Base-by-base conservation (phyloP, 2,329 filamentous ascomycete genomes). In the Cercospora sp. region DNA sequence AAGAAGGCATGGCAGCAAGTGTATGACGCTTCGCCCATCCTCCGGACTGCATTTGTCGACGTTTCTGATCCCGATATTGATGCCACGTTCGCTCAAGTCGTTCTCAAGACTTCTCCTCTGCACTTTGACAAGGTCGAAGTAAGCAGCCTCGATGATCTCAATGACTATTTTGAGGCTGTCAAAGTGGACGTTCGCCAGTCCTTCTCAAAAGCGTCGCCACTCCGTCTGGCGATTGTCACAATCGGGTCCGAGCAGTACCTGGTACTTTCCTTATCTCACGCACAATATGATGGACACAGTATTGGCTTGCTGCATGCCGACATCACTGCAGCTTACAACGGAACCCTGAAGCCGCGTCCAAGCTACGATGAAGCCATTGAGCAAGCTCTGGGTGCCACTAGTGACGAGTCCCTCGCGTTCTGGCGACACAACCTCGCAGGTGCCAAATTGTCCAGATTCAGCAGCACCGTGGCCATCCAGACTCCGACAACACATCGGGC, bases 231-330 rank as follows among this genome's bases (percentile, higher is more conserved):
- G 3, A 61, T 83, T 3, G 72, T 83, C 20, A 69, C 77, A 16
- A 75, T 79, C 20, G 65, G 74, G 0, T 61, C 69, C 5, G 76
- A 79, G 16, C 75, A 64, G 3, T 85, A 84, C 66, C 73, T 88
- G n/a, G 67, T 87, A 4, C 77, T 97, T 1, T 94, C 92, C 0
- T 88, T 97, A 45, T 86, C 93, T 0, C 94, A 97, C 79, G 92
- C 93, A 1, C 83, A 97, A 20, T 97, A 97, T 72, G 94, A 97
- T 75, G 94, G 94, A 0, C 93, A 90, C 87, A 96, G 93, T 2
- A 84, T 97, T 12, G 83, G 84, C 3, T 80, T 96, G 16, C 79
- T 97, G 1, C 92, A 95, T 73, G 82, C 85, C 53, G 89, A 95
- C 74, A 85, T 97, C 0, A 79, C 84, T 16, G 81, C 79, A n/a